Evolutionary conservation across 169 alveolate species (phyloP).

Genomic region (Fabrea salina): DNA sequence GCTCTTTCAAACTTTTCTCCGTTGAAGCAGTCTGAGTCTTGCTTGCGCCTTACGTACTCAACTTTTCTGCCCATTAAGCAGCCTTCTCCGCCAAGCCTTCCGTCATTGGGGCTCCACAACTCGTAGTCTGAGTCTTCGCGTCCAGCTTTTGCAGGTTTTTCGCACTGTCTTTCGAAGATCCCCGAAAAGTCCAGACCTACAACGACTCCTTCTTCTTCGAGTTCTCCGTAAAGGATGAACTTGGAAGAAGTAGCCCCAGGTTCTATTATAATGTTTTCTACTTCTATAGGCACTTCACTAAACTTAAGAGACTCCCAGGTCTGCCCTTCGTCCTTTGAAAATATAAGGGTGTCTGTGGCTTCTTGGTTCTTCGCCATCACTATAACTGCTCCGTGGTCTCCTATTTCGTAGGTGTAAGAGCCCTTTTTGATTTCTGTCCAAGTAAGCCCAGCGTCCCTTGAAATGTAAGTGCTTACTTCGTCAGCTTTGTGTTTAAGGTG

Average conservation of each 20-base stretch:
- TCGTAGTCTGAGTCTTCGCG: constrained; percentile 94
- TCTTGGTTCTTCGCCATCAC: constrained; percentile 95
- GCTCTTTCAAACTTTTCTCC: constrained; percentile 94
- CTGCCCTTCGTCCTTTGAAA: constrained; percentile 95
- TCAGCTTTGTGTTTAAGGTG: constrained; percentile 79
- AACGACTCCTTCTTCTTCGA: constrained; percentile 88
- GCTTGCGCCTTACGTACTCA: constrained; percentile 93
- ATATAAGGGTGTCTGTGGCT: constrained; percentile 84
- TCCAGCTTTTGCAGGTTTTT: constrained; percentile 94
- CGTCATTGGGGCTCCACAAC: constrained; percentile 91
- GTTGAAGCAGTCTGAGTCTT: constrained; percentile 95
- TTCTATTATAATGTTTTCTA: constrained; percentile 94
- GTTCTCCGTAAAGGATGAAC: constrained; percentile 94
- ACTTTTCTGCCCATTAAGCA: constrained; percentile 92
- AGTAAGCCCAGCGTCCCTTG: constrained; percentile 97
- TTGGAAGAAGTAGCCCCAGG: constrained; percentile 93
- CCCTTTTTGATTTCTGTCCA: constrained; percentile 98
- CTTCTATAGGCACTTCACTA: constrained; percentile 84
- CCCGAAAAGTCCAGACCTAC: constrained; percentile 93
- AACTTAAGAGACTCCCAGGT: constrained; percentile 94
- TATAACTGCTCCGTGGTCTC: constrained; percentile 98
- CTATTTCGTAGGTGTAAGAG: constrained; percentile 96
- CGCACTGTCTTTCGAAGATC: constrained; percentile 93
- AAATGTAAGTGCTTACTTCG: constrained; percentile 90
- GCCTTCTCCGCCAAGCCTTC: constrained; percentile 71